Conservation (phyloP, 2,329 filamentous ascomycete genomes). For the Talaromyces sp. region DNA sequence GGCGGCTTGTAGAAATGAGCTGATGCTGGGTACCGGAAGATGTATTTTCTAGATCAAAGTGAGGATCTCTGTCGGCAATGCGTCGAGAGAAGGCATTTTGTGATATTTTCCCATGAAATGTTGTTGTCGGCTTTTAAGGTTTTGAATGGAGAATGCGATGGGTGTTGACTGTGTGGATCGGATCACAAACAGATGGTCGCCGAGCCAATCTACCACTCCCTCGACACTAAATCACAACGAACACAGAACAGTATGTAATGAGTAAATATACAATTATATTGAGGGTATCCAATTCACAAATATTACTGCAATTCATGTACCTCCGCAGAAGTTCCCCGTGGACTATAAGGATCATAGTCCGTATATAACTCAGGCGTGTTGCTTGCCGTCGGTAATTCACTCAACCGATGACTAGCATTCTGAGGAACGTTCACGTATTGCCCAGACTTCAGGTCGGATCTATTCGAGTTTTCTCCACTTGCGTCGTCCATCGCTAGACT, state of each 20-base stretch:
- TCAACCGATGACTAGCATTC: neutral
- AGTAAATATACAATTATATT: neutral
- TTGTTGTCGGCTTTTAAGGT: neutral
- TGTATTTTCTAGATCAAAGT: neutral
- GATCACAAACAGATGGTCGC: neutral
- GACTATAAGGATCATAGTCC: neutral
- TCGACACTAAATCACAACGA: neutral
- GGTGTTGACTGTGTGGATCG: neutral
- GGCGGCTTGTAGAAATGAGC: neutral
- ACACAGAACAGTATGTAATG: too few relatives aligned
- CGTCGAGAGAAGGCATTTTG: neutral
- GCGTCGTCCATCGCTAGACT: neutral
- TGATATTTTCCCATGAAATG: neutral
- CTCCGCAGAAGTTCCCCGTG: neutral
- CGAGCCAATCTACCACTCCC: neutral
- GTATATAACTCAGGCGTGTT: neutral
- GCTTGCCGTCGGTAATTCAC: neutral
- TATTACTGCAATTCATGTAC: neutral
- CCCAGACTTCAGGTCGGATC: neutral
- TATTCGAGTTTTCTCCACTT: neutral
- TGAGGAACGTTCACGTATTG: neutral
- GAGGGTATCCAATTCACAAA: neutral
- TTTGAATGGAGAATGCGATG: neutral
- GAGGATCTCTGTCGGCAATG: neutral
- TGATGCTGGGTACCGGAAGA: neutral